Base-by-base conservation (phyloP, 768 basidiomycete genomes). In the Boletus patriciae region DNA sequence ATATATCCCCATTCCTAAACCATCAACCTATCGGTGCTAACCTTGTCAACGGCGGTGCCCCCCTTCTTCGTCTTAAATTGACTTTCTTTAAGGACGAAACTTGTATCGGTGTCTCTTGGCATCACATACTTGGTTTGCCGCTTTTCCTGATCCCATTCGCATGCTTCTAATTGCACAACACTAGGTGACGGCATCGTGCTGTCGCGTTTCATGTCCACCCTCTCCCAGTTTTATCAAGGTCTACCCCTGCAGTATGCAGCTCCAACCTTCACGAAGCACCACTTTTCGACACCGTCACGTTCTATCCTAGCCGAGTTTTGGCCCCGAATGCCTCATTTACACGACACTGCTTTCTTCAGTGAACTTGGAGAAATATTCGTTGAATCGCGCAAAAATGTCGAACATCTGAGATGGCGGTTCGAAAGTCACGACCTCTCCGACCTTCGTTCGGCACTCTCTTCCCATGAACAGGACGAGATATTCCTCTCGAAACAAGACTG, bases 31-130 rank as follows among this genome's bases (percentile, higher is more conserved):
- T 53, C 18, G 55, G 50, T 37, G 55, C 63, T 33, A 51, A 43
- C 21, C 34, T 63, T 12, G 55, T 63, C 37, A 67, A 70, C 34
- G 55, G 63, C 8, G 38, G 36, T 33, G 52, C 57, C 23, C 61
- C 66, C 10, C 59, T 70, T 37, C 62, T 70, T 31, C 64, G 63
- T 38, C 45, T 73, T 37, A 74, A 73, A 43, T 23, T 74, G 36
- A 66, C 63, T 1, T 29, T 70, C 15, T 60, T 70, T 9, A 51
- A 50, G 5, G 25, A 43, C 2, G 63, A 71, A 51, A 74, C 71
- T 0, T 62, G 62, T 31, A 61, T 73, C 34, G 74, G 69, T 19
- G 58, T 74, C n/a, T 66, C 70, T 3, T 74, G 72, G 73, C 64
- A 74, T 43, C 74, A 74, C 43, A 62, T 64, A 11, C 68, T 74